These are phyloP conservation scores for Aspergillus texensis DNA, from an alignment of 2,329 filamentous ascomycete species.

Conservation along the genomic window DNA sequence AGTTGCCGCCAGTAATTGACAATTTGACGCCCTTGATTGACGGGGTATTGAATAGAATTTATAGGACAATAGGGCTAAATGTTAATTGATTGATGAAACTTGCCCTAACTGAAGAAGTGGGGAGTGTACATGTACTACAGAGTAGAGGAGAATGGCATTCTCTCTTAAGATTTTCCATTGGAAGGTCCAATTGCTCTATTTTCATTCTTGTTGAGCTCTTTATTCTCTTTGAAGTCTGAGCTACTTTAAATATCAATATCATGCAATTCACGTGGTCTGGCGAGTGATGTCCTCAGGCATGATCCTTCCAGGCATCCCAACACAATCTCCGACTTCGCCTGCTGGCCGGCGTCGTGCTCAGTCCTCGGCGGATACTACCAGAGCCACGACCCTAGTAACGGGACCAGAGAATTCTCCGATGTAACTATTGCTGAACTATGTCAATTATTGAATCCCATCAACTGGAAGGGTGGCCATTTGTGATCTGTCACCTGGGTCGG, in stretches of 20 bases:
- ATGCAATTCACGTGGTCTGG: background rate
- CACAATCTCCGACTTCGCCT: background rate
- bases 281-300: too few relatives aligned
- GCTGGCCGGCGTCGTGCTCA: background rate
- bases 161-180: too few relatives aligned
- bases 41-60: too few relatives aligned
- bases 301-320: too few relatives aligned
- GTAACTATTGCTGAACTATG: slow-evolving; percentile 9
- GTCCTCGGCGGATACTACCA: background rate
- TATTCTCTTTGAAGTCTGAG: too few relatives aligned
- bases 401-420: background rate
- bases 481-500: slow-evolving; percentile 9
- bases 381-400: background rate
- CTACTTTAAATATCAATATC: background rate
- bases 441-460: slow-evolving; percentile 9
- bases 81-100: too few relatives aligned
- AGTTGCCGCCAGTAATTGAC: background rate
- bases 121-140: too few relatives aligned
- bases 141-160: too few relatives aligned
- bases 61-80: too few relatives aligned
- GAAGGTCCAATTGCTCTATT: too few relatives aligned
- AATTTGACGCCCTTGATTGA: background rate
- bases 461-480: slow-evolving; percentile 1
- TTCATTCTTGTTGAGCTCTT: too few relatives aligned
- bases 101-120: too few relatives aligned